These are phyloP conservation scores for Trifolium subterraneum DNA, from an alignment of 306 rosid genomes.

Conservation along the genomic window DNA sequence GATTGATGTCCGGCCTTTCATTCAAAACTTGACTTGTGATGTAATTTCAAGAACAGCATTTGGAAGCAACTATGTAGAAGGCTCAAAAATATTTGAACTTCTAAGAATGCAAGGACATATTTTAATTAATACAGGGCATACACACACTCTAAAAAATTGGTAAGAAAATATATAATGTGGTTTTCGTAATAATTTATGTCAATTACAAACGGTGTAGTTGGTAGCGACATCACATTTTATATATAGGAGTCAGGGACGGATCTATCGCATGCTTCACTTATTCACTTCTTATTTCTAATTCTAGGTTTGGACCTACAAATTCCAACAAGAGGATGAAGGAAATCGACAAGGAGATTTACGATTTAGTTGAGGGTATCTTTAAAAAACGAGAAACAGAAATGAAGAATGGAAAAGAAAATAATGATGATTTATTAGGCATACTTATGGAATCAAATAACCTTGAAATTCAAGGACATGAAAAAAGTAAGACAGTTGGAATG, in stretches of 20 bases:
- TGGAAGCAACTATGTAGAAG: slow-evolving; percentile 52
- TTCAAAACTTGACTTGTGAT: slow-evolving; percentile 37
- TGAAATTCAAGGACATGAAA: slow-evolving; percentile 41
- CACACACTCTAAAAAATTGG: slow-evolving; percentile 41
- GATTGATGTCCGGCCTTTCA: slow-evolving; percentile 45
- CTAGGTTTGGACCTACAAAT: slow-evolving; percentile 47
- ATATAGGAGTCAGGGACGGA: too few relatives aligned
- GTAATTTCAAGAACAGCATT: slow-evolving; percentile 52
- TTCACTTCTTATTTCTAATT: too few relatives aligned
- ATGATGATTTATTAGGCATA: slow-evolving; percentile 46
- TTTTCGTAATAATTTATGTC: too few relatives aligned
- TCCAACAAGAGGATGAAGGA: slow-evolving; percentile 43
- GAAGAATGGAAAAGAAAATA: slow-evolving; percentile 20
- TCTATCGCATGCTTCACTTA: too few relatives aligned
- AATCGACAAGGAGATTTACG: slow-evolving; percentile 30
- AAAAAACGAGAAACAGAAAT: slow-evolving; percentile 40
- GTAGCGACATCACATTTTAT: too few relatives aligned
- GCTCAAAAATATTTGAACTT: slow-evolving; percentile 50
- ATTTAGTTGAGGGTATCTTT: slow-evolving; percentile 40
- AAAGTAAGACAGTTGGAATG: slow-evolving; percentile 47
- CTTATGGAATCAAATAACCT: slow-evolving; percentile 50
- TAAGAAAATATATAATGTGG: neutral
- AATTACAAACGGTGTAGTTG: too few relatives aligned
- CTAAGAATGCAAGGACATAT: neutral
- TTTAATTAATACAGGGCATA: neutral